Evolutionary conservation across 805 yeast species (phyloP).

Genomic region (Zygoascus biomembranicola): DNA sequence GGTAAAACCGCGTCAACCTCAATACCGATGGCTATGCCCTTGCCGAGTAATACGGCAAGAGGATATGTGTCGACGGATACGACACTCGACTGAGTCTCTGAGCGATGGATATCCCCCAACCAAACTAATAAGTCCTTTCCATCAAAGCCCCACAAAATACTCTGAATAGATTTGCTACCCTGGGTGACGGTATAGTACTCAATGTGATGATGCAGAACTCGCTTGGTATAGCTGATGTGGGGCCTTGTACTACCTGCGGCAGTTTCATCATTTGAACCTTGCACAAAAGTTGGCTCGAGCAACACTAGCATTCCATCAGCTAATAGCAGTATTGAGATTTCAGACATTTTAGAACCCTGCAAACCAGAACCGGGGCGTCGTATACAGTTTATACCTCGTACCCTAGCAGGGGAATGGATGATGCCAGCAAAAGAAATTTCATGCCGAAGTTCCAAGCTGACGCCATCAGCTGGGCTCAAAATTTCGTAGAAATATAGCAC

Average conservation of each 20-base stretch:
- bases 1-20: slow-evolving; percentile 36
- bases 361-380: slow-evolving; percentile 4
- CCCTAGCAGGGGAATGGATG: slow-evolving; percentile 32
- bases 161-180: slow-evolving; percentile 12
- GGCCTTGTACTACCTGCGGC: slow-evolving; percentile 3
- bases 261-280: not conserved
- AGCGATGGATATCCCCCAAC: slow-evolving; percentile 10
- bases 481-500: slow-evolving; percentile 22
- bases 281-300: slow-evolving; percentile 13
- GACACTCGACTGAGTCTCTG: slow-evolving; percentile 7
- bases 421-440: slow-evolving; percentile 30
- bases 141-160: slow-evolving; percentile 34
- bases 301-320: slow-evolving; percentile 32
- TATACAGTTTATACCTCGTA: slow-evolving; percentile 27
- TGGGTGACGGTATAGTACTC: slow-evolving; percentile 29
- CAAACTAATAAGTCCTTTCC: slow-evolving; percentile 28
- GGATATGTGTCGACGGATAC: slow-evolving; percentile 43
- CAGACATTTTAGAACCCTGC: not conserved
- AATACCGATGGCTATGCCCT: slow-evolving; percentile 43
- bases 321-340: slow-evolving; percentile 23
- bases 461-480: slow-evolving; percentile 12
- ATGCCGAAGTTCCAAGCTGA: slow-evolving; percentile 22
- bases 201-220: slow-evolving; percentile 26
- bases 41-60: slow-evolving; percentile 36
- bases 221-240: slow-evolving; percentile 15